Percentiles rank a stretch among this genome's conserved stretches.
Evolutionary conservation across 352 stramenopile species (phyloP).

Genomic region (Globisporangium radiosum): DNA sequence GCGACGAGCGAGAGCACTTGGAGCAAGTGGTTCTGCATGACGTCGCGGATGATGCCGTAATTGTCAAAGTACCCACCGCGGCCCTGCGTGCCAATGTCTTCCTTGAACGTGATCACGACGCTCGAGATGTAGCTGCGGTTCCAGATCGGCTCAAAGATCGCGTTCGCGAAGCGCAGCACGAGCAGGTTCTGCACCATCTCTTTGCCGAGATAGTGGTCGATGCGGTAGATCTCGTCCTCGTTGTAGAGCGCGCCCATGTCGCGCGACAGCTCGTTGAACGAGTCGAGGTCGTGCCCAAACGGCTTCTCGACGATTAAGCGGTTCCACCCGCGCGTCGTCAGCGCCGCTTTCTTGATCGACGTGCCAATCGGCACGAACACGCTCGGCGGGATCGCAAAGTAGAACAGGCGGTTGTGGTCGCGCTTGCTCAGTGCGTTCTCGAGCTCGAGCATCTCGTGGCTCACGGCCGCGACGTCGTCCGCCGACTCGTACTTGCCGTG

Average conservation of each 20-base stretch:
- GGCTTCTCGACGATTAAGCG: slow-evolving; percentile 98
- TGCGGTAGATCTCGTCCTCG: slow-evolving; percentile 93
- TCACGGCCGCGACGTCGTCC: slow-evolving; percentile 70
- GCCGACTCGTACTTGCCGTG: slow-evolving; percentile 78
- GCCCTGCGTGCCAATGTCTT: slow-evolving; percentile 95
- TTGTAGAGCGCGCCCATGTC: slow-evolving; percentile 81
- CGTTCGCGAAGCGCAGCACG: slow-evolving; percentile 95
- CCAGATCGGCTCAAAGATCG: slow-evolving; percentile 96
- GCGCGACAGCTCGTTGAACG: slow-evolving; percentile 87
- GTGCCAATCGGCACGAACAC: slow-evolving; percentile 92
- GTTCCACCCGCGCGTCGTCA: slow-evolving; percentile 91
- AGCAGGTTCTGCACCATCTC: slow-evolving; percentile 99
- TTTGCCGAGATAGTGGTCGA: slow-evolving; percentile 97
- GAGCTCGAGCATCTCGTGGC: slow-evolving; percentile 59
- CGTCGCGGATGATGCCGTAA: slow-evolving; percentile 98
- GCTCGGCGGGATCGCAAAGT: slow-evolving; percentile 96
- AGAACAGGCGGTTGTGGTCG: slow-evolving; percentile 88
- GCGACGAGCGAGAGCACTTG: slow-evolving; percentile 96
- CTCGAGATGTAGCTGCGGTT: slow-evolving; percentile 95
- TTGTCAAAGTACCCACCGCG: slow-evolving; percentile 97
- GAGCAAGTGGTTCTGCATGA: slow-evolving; percentile 99
- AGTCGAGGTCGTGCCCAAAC: slow-evolving; percentile 94
- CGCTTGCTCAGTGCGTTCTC: slow-evolving; percentile 48
- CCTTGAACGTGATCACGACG: slow-evolving; percentile 97
- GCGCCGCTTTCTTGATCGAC: slow-evolving; percentile 89